Evolutionary conservation across 441 rosid genomes (phyloP), one percentile per base, ranked within the genome.

Genomic region (Mallotus repandus): DNA sequence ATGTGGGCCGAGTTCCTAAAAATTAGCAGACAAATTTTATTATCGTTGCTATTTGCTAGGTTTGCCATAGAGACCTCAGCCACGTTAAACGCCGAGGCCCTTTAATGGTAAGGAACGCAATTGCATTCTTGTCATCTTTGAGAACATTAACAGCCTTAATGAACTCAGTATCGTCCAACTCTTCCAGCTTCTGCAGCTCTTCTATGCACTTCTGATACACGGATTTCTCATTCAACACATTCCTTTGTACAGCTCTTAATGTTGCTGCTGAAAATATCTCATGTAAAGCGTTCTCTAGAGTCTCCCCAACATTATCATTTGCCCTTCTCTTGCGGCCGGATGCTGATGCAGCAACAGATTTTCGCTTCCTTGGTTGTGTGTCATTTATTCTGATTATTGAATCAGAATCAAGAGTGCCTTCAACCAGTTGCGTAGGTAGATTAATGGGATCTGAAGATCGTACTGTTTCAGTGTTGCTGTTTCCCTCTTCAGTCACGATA

Each of bases 371-470:
- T 11, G 74, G 57, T 53, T 62, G 68, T 9, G 41, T 68, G 49
- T 78, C 76, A 2, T 70, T 68, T 43, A 68, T 50, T 4, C 82
- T 76, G 35, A 80, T 50, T 54, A 76, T 80, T 49, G 86, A 83
- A 78, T 80, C 82, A 7, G 84, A 83, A 78, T 83, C 86, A 38
- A 78, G 72, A 32, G 82, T 69, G n/a, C 75, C 80, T 14, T 83
- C 84, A 11, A 74, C 79, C 12, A 69, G 46, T 13, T 76, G 84
- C 35, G 79, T n/a, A 21, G 77, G 84, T 7, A 74, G 46, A 52
- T 78, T 71, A 14, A 74, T 65, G 1, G 82, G 82, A 7, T 83
- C 82, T 0, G 75, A 78, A 32, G 80, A 83, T 76, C 77, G 50
- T 35, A 76, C 79, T 0, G 84, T 78, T 58, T 83, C 86, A 19